Evolutionary conservation across 2,329 filamentous ascomycete genomes (phyloP), one percentile per base, ranked within the genome.

Genomic region (Parastagonospora nodorum): DNA sequence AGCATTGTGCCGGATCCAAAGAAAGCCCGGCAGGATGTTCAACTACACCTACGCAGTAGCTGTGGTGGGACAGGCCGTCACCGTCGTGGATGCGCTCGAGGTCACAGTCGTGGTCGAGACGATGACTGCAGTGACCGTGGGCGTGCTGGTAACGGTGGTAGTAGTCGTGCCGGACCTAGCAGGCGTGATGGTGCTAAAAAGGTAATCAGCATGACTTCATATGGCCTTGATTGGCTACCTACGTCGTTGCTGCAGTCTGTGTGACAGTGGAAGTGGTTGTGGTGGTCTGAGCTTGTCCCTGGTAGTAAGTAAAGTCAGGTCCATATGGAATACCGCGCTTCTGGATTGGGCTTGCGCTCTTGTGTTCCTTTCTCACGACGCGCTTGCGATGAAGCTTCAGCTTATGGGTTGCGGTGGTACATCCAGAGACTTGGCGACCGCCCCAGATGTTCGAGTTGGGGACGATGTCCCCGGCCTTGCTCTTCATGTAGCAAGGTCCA

Each of bases 401-500:
- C 12, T 39, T 40, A 11, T 19, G n/a, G 12, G 33, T 14, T 7
- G 36, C 7, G 4, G 30, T 32, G 2, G 30, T 46, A 36, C 57
- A 58, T 29, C 39, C 47, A 8, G 47, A 48, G 11, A 60, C 14
- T 30, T 55, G 51, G 16, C 57, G 53, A 41, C 61, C 64, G 29
- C 64, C 65, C 49, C 52, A 63, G 14, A 68, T 51, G 41, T 50
- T 55, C 6, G 16, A 12, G 30, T 62, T 61, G 12, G 14, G 11
- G 7, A 29, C 40, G 12, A 45, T 33, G 19, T 28, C n/a, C 9
- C 57, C 60, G 7, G 53, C 28, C 8, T 45, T 44, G 10, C 41
- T 46, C 57, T 70, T 70, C 42, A 66, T 43, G 45, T 69, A 69
- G 48, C 67, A 70, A 29, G 59, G 46, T 4, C 63, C 58, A 1